phyloP scores from a whole-genome alignment of 108 stramenopile species.

The Pseudonitzschia multistriata region DNA sequence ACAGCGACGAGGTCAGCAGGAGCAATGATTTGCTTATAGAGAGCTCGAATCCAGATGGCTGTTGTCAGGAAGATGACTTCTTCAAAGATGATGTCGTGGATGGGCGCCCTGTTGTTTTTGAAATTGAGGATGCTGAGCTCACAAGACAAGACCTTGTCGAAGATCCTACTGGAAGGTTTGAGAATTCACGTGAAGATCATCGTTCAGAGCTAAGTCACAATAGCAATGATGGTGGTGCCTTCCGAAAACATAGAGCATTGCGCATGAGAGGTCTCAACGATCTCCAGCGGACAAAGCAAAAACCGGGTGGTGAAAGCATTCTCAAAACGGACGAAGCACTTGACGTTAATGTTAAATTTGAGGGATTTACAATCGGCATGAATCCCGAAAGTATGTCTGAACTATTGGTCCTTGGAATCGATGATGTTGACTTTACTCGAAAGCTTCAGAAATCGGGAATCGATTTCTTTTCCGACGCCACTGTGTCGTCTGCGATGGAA shows the following conservation, averaged over 20 bases:
- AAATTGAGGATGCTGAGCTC: conserved; percentile 20
- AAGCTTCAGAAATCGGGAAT: conserved; percentile 17
- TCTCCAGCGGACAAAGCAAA: neutral
- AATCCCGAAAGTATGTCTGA: neutral
- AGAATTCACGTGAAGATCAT: neutral
- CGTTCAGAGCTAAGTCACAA: neutral
- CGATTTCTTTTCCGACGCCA: conserved; percentile 18
- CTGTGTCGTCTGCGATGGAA: conserved; percentile 12
- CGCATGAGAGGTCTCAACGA: neutral
- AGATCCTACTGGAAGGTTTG: neutral
- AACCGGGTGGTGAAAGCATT: conserved; percentile 5
- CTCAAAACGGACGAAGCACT: conserved; percentile 3
- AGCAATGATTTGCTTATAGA: neutral
- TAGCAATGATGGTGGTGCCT: neutral
- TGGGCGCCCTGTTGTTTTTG: conserved; percentile 8
- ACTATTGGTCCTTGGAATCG: conserved; percentile 22
- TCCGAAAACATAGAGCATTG: neutral
- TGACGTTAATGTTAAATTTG: conserved; percentile 10
- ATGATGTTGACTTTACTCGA: conserved; percentile 8
- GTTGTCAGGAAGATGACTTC: neutral
- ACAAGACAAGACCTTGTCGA: conserved; percentile 8
- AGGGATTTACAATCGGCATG: conserved; percentile 26
- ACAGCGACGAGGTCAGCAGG: neutral
- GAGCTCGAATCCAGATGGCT: neutral
- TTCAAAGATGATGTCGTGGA: neutral